Base-by-base conservation (phyloP, 202 grass and related monocot genomes). In the Carex arenaria region DNA sequence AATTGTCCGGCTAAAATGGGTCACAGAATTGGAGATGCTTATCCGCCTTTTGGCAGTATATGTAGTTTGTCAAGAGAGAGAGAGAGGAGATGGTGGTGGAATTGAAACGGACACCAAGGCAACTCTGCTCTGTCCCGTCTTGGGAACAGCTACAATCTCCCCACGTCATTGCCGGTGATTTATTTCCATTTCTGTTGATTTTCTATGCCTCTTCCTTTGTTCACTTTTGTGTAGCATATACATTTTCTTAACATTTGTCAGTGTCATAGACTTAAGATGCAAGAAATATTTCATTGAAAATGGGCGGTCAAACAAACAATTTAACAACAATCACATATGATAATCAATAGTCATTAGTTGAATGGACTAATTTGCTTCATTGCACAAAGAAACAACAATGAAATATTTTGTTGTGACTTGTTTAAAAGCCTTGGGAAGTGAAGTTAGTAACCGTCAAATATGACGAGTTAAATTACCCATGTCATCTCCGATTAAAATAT, bases 41-140 rank as follows among this genome's bases (percentile, higher is more conserved):
- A 78, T 78, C 74, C 54, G 31, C 74, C 53, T 49, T 78, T 78
- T 78, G 74, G 54, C 74, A 22, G 30, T 40, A 78, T 78, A 14
- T 57, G 71, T 74, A 28, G 19, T 19, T 42, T 69, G 66, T 69
- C 64, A 38, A 67, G 5, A 38, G 34, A 17, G 14, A 40, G 64
- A 10, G 10, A 17, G 14, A 18, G 32, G 7, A 4, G 64, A 47
- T 45, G 4, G 49, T 31, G 23, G 72, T 77, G 72, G 52, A 57
- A 77, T 77, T 14, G 23, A 34, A 77, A 57, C 52, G 51, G 26
- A 56, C 51, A 77, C 49, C 49, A 55, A 56, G 22, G 70, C 70
- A 74, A 28, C 71, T 30, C 71, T 74, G 23, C 43, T 74, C 71
- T 74, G 71, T 54, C 12, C 23, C 47, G 45, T 74, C 74, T 78